Evolutionary conservation across 2,329 filamentous ascomycete genomes (phyloP), one percentile per base, ranked within the genome.

Genomic region (Geosmithia putterillii): DNA sequence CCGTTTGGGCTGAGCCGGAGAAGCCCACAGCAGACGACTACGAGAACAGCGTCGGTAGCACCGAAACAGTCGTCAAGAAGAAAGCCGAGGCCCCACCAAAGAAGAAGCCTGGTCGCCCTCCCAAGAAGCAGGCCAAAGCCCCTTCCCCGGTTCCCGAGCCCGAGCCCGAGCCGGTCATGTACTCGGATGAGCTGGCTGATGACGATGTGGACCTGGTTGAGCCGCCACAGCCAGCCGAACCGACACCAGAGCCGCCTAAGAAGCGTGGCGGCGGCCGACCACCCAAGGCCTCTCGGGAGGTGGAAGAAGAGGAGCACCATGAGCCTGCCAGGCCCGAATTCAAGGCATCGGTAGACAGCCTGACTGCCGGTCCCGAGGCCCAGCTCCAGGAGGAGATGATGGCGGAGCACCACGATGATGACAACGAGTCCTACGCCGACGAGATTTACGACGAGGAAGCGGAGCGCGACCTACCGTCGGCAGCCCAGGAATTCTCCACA

Each of bases 1-100:
- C 57, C 2, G 51, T 49, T 20, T 32, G 45, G 3, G 23, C 40
- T 15, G 46, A 49, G 21, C 39, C 41, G 4, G 17, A 18, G 15
- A n/a, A 32, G 17, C 37, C 17, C 21, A 45, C 10, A 9, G 45
- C 47, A n/a, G 47, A 47, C 20, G 59, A 58, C 3, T 59, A 63
- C 2, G 61, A 69, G 15, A 53, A 58, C 19, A 71, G 63, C 45
- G 46, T 64, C 18, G 54, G 54, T 28, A 69, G 66, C 50, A 67
- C 63, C 36, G 62, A 61, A 34, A 70, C 66, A 1, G 59, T 66
- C 14, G 53, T 66, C 14, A 65, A 62, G 46, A 65, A 59, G 20
- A 57, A 8, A 20, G 8, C 18, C 53, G 56, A 48, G 61, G 55
- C 28, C 10, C 28, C 5, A 14, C 28, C 10, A 14, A 32, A 32